phyloP scores from a whole-genome alignment of 2,329 filamentous ascomycete species.

The Conoideocrella luteorostrata region DNA sequence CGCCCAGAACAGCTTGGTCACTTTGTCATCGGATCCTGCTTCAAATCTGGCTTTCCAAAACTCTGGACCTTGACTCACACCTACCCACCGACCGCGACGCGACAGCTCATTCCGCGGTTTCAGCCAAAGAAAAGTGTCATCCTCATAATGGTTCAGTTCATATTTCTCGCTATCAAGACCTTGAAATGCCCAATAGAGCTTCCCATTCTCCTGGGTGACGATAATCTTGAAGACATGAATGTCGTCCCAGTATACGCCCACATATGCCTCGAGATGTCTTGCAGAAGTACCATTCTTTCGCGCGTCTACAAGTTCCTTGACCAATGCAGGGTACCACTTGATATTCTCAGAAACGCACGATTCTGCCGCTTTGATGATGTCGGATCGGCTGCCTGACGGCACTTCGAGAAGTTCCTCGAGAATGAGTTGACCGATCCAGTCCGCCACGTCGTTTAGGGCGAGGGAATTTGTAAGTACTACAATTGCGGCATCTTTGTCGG shows the following conservation, averaged over 20 bases:
- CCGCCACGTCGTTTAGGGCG: constrained; percentile 7
- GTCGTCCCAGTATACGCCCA: neutral
- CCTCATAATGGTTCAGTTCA: neutral
- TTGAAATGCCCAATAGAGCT: neutral
- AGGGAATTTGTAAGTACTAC: constrained; percentile 11
- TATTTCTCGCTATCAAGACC: neutral
- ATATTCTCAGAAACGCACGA: neutral
- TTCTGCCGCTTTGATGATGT: neutral
- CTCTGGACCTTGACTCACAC: neutral
- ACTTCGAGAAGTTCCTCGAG: constrained; percentile 8
- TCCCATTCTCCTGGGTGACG: neutral
- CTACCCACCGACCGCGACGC: neutral
- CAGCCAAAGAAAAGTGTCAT: neutral
- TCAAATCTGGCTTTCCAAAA: neutral
- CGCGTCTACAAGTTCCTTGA: neutral
- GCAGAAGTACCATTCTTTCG: neutral
- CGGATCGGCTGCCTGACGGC: neutral
- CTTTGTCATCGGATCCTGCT: neutral
- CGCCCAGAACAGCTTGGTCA: neutral
- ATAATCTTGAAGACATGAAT: neutral
- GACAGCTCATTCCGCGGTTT: neutral
- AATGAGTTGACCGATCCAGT: constrained; percentile 9
- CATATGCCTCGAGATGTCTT: neutral
- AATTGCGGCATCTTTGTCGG: constrained; percentile 6
- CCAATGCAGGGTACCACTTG: neutral